A percentile compares a stretch with the other conserved stretches of the same genome.
These are phyloP conservation scores for Ganoderma lucidum DNA, from an alignment of 1,284 basidiomycete species.

Conservation along the genomic window DNA sequence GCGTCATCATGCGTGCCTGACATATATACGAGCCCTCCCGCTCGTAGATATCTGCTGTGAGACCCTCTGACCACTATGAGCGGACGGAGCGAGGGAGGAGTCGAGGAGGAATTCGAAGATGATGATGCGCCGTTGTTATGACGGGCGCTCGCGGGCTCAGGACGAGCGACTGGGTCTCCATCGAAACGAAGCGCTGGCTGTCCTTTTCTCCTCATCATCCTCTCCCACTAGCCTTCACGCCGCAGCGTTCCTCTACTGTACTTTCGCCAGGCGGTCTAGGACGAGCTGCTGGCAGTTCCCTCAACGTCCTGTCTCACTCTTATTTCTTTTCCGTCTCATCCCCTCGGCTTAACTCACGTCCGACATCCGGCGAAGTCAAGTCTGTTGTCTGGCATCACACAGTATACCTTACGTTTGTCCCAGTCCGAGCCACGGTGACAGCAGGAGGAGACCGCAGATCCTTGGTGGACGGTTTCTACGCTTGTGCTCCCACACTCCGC, in stretches of 20 bases:
- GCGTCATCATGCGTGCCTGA: background rate
- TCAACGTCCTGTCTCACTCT: conserved; percentile 30
- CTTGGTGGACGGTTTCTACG: conserved; percentile 26
- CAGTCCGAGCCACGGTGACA: conserved; percentile 11
- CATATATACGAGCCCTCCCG: background rate
- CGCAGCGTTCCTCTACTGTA: conserved; percentile 6
- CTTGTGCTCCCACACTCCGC: conserved; percentile 24
- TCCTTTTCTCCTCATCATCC: conserved; percentile 11
- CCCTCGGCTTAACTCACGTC: conserved; percentile 12
- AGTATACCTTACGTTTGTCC: conserved; percentile 3
- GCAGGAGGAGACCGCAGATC: conserved; percentile 16
- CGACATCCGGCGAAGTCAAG: conserved; percentile 1
- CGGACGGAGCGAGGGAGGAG: background rate
- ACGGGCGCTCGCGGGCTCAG: background rate
- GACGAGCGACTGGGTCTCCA: conserved; percentile 23
- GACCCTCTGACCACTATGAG: background rate
- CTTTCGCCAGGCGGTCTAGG: conserved; percentile 25
- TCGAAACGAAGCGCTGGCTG: conserved; percentile 22
- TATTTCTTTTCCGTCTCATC: conserved; percentile 22
- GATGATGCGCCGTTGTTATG: background rate
- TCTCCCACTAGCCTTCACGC: background rate
- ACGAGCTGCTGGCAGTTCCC: conserved; percentile 36
- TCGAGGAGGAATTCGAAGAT: background rate
- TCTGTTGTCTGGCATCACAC: background rate
- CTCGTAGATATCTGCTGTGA: background rate